Evolutionary conservation across 192 early-diverging fungal genomes (phyloP), one percentile per base, ranked within the genome.

Genomic region (Coemansia sp.): DNA sequence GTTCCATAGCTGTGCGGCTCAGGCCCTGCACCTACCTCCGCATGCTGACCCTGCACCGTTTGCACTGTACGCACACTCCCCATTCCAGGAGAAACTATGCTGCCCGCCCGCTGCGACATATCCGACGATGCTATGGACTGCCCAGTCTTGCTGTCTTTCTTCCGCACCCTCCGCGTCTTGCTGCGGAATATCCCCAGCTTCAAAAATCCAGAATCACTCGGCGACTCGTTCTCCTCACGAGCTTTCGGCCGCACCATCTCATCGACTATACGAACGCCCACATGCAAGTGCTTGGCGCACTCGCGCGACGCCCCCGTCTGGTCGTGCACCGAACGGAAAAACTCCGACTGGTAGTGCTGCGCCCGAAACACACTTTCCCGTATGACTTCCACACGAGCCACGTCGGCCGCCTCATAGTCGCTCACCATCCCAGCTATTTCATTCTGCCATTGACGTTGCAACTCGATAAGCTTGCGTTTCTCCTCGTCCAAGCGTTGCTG

Each of bases 311-410:
- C 18, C 1, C n/a, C 35, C 18, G 57, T 47, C 29, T 54, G 65
- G 14, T 22, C 54, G 35, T 64, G 68, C 4, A 61, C 57, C 1
- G 68, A 62, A 51, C 67, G 74, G 45, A 57, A 66, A 38, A 74
- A 67, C 68, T 80, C 77, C 18, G 39, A 53, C 41, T 65, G 64
- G 65, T 80, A 80, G 23, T 80, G 77, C 61, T 80, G 71, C 35
- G 71, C 74, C 20, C 56, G 66, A 24, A 80, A 54, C 47, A 71
- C 57, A 4, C 71, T 57, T 13, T 80, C 77, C 35, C 72, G 71
- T 26, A 74, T 52, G 20, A 65, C 18, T 54, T 80, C 66, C 14
- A 68, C 38, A 23, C 77, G 77, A 1, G 77, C 71, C 26, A 74
- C 65, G 59, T 80, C 77, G 10, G 68, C 68, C 3, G 62, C 41